Percentiles rank a stretch among this genome's conserved stretches.
phyloP scores from a whole-genome alignment of 208 protist species.

The Leishmania amazonensis region DNA sequence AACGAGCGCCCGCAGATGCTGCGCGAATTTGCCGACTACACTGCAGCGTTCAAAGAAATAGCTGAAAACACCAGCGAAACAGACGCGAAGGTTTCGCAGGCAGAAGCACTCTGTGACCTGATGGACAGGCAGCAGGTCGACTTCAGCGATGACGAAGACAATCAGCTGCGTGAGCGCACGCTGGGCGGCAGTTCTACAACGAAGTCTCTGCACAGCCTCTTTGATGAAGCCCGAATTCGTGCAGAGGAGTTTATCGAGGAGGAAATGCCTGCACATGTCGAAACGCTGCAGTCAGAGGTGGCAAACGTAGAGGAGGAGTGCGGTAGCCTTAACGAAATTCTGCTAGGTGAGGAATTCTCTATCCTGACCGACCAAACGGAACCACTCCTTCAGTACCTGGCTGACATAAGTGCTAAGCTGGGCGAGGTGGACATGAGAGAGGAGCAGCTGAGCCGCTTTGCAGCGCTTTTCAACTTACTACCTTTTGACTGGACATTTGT shows the following conservation, averaged over 20 bases:
- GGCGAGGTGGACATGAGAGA: constrained; percentile 72
- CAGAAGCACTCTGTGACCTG: constrained; percentile 88
- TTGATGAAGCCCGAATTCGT: constrained; percentile 83
- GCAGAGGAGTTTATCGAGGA: constrained; percentile 92
- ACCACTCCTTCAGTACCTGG: constrained; percentile 86
- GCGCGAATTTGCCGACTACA: constrained; percentile 86
- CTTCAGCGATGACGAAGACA: constrained; percentile 89
- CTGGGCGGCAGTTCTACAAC: constrained; percentile 69
- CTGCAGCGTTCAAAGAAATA: constrained; percentile 86
- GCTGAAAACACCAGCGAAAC: constrained; percentile 43
- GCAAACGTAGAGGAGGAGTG: constrained; percentile 89
- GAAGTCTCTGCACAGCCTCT: constrained; percentile 74
- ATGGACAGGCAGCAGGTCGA: constrained; percentile 92
- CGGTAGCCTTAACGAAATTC: constrained; percentile 78
- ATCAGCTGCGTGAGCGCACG: constrained; percentile 87
- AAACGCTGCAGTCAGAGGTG: constrained; percentile 71
- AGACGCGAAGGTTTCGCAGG: constrained; percentile 73
- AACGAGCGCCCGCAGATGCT: constrained; percentile 75
- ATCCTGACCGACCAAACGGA: constrained; percentile 77
- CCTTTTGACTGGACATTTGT: constrained; percentile 88
- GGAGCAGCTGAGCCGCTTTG: constrained; percentile 78
- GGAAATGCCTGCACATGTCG: constrained; percentile 72
- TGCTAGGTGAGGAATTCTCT: constrained; percentile 88
- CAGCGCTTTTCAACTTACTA: constrained; percentile 79
- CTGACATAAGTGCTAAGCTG: constrained; percentile 78